Conservation (phyloP, 2,329 filamentous ascomycete genomes). For the Fusarium hostae region DNA sequence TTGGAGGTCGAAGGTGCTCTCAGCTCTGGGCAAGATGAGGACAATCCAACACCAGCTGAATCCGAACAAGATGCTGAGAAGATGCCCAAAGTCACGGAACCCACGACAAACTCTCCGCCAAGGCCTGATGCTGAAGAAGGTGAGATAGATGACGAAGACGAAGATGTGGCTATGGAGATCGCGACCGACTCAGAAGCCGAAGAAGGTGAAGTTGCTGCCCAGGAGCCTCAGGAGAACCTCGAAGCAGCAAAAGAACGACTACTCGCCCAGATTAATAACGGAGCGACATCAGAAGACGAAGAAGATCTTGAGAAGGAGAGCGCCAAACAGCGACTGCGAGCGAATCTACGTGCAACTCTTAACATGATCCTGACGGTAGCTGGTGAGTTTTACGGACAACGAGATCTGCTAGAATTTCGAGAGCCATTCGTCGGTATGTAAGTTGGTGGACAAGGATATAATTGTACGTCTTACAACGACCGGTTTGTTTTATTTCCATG, state of each 20-base stretch:
- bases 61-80: slow-evolving; percentile 20
- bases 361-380: slow-evolving; percentile 93
- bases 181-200: slow-evolving; percentile 49
- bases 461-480: slow-evolving; percentile 21
- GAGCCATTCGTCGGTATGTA: slow-evolving; percentile 66
- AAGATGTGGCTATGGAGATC: slow-evolving; percentile 58
- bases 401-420: slow-evolving; percentile 82
- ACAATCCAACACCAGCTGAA: slow-evolving; percentile 8
- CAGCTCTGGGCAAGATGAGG: slow-evolving; percentile 30
- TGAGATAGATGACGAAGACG: slow-evolving; percentile 44
- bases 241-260: slow-evolving; percentile 61
- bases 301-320: slow-evolving; percentile 46
- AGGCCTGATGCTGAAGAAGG: slow-evolving; percentile 40
- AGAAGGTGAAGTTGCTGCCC: slow-evolving; percentile 50
- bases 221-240: slow-evolving; percentile 51
- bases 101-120: not conserved
- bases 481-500: slow-evolving; percentile 24
- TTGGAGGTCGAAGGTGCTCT: slow-evolving; percentile 46
- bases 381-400: slow-evolving; percentile 89
- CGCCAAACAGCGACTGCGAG: slow-evolving; percentile 50
- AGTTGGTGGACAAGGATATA: slow-evolving; percentile 21
- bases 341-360: slow-evolving; percentile 75
- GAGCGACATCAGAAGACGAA: slow-evolving; percentile 34
- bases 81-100: not conserved
- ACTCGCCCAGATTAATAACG: slow-evolving; percentile 56